Evolutionary conservation across 345 rosid species (phyloP).

Genomic region (Litchi chinensis): DNA sequence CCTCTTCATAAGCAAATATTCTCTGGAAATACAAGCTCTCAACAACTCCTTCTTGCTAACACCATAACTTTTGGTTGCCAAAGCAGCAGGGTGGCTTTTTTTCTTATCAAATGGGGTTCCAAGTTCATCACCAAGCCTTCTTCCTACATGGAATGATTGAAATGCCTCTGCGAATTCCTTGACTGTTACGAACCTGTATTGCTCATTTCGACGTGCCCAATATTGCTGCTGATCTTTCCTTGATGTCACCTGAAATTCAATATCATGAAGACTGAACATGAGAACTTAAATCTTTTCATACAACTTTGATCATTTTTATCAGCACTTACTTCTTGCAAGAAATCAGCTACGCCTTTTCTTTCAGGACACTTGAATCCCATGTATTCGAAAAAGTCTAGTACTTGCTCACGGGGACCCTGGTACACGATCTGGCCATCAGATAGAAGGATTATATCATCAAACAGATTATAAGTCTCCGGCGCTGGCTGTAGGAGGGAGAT

Average conservation of each 20-base stretch:
- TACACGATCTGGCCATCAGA: conserved; percentile 69
- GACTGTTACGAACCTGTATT: conserved; percentile 52
- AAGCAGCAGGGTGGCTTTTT: conserved; percentile 62
- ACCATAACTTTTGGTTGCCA: conserved; percentile 52
- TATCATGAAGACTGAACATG: not conserved
- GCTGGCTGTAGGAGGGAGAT: conserved; percentile 88
- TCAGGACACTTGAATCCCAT: conserved; percentile 78
- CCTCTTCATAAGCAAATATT: conserved; percentile 63
- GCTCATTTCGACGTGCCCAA: conserved; percentile 49
- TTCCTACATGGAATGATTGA: conserved; percentile 42
- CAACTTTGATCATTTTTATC: not conserved
- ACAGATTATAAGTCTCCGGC: conserved; percentile 73
- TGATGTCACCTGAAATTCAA: conserved; percentile 58
- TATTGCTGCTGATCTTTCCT: conserved; percentile 75
- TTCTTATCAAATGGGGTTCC: conserved; percentile 46
- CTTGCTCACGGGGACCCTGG: conserved; percentile 67
- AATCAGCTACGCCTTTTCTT: conserved; percentile 79
- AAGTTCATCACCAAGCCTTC: conserved; percentile 42
- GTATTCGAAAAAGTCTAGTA: conserved; percentile 54
- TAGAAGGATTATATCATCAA: conserved; percentile 70
- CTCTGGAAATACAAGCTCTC: conserved; percentile 57
- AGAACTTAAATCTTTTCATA: not conserved
- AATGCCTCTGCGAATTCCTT: conserved; percentile 61
- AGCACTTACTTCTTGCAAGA: conserved; percentile 74
- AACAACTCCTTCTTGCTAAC: conserved; percentile 50